Conservation (phyloP, 2,329 filamentous ascomycete species). For the Cladosporium sp. region DNA sequence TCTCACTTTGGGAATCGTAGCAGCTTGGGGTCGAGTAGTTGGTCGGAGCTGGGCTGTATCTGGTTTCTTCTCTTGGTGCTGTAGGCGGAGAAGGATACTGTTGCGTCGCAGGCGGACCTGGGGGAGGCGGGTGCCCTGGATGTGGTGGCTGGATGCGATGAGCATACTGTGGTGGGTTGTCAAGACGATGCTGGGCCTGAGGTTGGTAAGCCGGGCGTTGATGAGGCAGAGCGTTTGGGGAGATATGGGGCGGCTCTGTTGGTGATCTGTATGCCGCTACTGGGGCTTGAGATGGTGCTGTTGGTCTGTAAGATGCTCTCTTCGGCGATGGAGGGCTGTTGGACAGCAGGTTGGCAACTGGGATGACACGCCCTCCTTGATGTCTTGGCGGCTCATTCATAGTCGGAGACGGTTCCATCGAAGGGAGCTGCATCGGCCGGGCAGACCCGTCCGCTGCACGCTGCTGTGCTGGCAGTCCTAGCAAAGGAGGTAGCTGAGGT, state of each 20-base stretch:
- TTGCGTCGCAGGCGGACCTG: conserved; percentile 4
- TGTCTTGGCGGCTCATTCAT: conserved; percentile 1
- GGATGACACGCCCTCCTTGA: conserved; percentile 14
- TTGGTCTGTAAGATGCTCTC: conserved; percentile 32
- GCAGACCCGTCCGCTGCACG: conserved; percentile 2
- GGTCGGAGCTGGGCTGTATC: conserved; percentile 19
- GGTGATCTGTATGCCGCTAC: conserved; percentile 14
- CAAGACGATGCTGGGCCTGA: conserved; percentile 16
- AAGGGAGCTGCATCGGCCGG: conserved; percentile 29
- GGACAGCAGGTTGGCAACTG: conserved; percentile 25
- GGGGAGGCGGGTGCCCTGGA: conserved; percentile 13
- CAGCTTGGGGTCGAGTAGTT: conserved; percentile 17
- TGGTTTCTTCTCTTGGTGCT: neutral
- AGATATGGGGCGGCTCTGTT: neutral
- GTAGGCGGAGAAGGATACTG: conserved; percentile 8
- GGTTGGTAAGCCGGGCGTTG: conserved; percentile 26
- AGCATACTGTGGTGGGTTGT: conserved; percentile 14
- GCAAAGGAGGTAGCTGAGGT: conserved; percentile 35
- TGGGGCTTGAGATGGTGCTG: conserved; percentile 11
- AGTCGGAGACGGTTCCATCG: conserved; percentile 36
- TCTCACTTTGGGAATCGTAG: conserved; percentile 14
- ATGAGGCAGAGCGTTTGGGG: conserved; percentile 3
- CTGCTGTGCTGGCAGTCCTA: conserved; percentile 11
- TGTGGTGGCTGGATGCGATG: conserved; percentile 15
- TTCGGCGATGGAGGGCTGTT: conserved; percentile 14